Conservation (phyloP, 495 filamentous ascomycete genomes). For the Coniosporium apollinis region DNA sequence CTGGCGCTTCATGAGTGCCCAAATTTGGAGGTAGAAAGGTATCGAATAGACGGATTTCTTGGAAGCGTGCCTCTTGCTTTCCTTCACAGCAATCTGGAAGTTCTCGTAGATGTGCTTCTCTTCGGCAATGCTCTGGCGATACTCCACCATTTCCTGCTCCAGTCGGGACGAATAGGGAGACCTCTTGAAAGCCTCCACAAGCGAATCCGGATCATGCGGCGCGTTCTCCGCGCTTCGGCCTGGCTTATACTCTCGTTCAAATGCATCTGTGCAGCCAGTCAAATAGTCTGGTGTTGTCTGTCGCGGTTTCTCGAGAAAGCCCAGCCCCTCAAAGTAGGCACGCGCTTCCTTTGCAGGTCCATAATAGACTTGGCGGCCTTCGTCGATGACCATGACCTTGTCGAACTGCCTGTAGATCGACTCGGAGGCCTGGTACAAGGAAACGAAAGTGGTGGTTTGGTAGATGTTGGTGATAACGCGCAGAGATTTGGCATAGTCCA, state of each 20-base stretch:
- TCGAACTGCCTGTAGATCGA: conserved; percentile 77
- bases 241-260: conserved; percentile 57
- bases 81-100: conserved; percentile 56
- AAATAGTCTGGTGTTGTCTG: conserved; percentile 79
- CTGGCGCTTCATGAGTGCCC: conserved; percentile 68
- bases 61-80: conserved; percentile 58
- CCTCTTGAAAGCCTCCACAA: conserved; percentile 50
- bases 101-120: conserved; percentile 53
- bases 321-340: conserved; percentile 65
- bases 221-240: conserved; percentile 44
- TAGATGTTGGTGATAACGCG: conserved; percentile 65
- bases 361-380: conserved; percentile 65
- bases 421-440: conserved; percentile 69
- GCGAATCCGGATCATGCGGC: conserved; percentile 44
- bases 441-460: conserved; percentile 63
- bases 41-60: conserved; percentile 64
- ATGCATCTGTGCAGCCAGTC: conserved; percentile 69
- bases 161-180: conserved; percentile 41
- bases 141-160: conserved; percentile 47
- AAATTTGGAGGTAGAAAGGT: conserved; percentile 62
- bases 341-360: conserved; percentile 53
- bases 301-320: conserved; percentile 60
- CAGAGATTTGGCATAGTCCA: conserved; percentile 58
- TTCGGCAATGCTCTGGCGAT: conserved; percentile 39
- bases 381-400: conserved; percentile 71